Base-by-base conservation (phyloP, 2,329 filamentous ascomycete genomes). In the Colletotrichum siamense region DNA sequence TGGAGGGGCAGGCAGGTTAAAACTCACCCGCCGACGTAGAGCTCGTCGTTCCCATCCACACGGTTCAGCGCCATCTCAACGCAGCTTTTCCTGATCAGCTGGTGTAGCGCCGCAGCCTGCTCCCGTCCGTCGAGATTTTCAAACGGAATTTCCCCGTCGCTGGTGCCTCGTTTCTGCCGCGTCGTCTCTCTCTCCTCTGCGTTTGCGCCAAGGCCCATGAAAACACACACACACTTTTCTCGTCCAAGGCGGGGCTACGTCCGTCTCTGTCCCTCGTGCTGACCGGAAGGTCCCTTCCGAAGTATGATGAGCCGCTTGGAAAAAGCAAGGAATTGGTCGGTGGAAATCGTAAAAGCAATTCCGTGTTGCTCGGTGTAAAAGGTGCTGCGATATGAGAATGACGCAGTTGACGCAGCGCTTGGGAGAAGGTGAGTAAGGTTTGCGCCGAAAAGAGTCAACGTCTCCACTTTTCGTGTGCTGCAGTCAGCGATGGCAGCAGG, bases 21-120 rank as follows among this genome's bases (percentile, higher is more conserved):
- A 52, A 81, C 85, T 81, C 79, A 86, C 86, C 86, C 83, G 67
- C 85, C 82, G 28, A 86, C 81, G 73, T 85, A 86, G 73, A 88
- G 83, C 78, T 84, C 83, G 59, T 87, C 86, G 57, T 83, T 80
- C 6, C 86, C 86, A 16, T 87, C 84, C 44, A 88, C 82, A 61
- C 84, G 81, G 76, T 85, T 87, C 34, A 88, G 79, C 3, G 87
- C 86, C 87, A 88, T 88, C 69, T 81, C 81, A 18, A 79, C 80
- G 61, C 83, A 82, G 69, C 81, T 83, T 76, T 77, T 80, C 77
- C 82, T 83, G 66, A 84, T 24, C 6, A 69, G 44, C 8, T 34
- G 64, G 10, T 62, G 34, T 16, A 74, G 22, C n/a, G 39, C 64
- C 28, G 73, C 59, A 10, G 70, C 28, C 16, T 76, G 57, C 28